Base-by-base conservation (phyloP, 163 green algal genomes). In the Scenedesmus sp. region DNA sequence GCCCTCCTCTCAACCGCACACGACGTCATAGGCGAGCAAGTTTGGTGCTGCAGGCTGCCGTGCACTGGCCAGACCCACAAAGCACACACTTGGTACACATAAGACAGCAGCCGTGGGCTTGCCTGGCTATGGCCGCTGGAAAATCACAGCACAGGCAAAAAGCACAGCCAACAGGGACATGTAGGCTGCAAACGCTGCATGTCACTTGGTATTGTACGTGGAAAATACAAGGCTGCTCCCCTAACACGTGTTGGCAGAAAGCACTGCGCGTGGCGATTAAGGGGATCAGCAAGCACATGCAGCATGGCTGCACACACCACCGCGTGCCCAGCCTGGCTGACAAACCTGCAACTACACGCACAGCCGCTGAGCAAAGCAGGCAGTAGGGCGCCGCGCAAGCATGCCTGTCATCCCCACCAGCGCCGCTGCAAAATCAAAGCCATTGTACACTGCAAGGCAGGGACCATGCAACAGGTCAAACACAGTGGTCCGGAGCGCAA, bases 391-490 rank as follows among this genome's bases (percentile, higher is more conserved):
- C 51, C 12, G 59, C 13, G 24, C 59, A 9, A 35, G 59, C 24
- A 35, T 76, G 59, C 59, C 59, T 72, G 51, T 16, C 30, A 70
- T 15, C 5, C 59, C 59, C 59, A 35, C 59, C 24, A 72, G 65
- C 30, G 65, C 65, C 30, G 30, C 65, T 76, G 65, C 65, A 76
- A 76, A 40, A 76, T 18, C 24, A 1, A 1, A 76, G 30, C 65
- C 65, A 40, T 76, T 76, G 65, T 76, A 76, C 65, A 76, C 65
- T 76, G 65, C 65, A 76, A 40, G 65, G 65, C 65, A 76, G 65
- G 30, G 65, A 76, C 65, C 65, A 76, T 76, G 65, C 65, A 76
- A 76, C 65, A 76, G 30, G 7, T 7, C 7, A 30, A 76, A 76
- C 65, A 40, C 30, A 76, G 30, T 40, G 65, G 72, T 81, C 72